Evolutionary conservation across 495 filamentous ascomycete species (phyloP).

Genomic region (Penicillium parvum): DNA sequence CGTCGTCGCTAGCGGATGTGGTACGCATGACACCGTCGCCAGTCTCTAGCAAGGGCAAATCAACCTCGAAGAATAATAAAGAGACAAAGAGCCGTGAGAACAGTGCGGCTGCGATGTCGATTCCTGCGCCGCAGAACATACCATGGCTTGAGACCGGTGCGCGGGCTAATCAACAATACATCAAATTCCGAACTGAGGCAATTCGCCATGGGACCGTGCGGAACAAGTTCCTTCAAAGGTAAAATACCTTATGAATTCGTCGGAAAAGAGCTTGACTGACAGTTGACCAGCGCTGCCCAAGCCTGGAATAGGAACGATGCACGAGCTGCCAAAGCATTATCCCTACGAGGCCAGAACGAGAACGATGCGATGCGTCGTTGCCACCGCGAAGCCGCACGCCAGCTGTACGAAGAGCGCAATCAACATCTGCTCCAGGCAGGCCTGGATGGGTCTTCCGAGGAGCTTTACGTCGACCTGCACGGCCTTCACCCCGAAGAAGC

Average conservation of each 20-base stretch:
- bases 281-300: conserved; percentile 72
- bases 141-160: conserved; percentile 97
- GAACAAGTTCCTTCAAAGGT: conserved; percentile 98
- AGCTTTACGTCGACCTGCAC: conserved; percentile 94
- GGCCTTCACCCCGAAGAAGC: conserved; percentile 96
- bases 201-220: conserved; percentile 93
- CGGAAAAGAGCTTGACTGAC: conserved; percentile 15
- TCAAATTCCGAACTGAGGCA: conserved; percentile 88
- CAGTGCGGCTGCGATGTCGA: conserved; percentile 72
- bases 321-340: conserved; percentile 90
- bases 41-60: conserved; percentile 47
- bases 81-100: conserved; percentile 63
- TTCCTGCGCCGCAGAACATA: conserved; percentile 83
- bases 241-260: conserved; percentile 25
- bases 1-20: conserved; percentile 88
- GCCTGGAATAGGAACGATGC: conserved; percentile 99
- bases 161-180: conserved; percentile 83
- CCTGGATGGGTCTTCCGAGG: conserved; percentile 46
- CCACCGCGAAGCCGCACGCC: conserved; percentile 87
- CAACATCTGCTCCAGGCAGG: conserved; percentile 52
- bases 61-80: conserved; percentile 40
- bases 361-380: conserved; percentile 97
- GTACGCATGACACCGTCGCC: conserved; percentile 90
- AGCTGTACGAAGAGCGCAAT: conserved; percentile 93
- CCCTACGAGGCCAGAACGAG: conserved; percentile 89